A percentile compares a stretch with the other conserved stretches of the same genome.
Evolutionary conservation across 2,329 filamentous ascomycete genomes (phyloP).

Genomic region (Ophiosphaerella herpotricha): DNA sequence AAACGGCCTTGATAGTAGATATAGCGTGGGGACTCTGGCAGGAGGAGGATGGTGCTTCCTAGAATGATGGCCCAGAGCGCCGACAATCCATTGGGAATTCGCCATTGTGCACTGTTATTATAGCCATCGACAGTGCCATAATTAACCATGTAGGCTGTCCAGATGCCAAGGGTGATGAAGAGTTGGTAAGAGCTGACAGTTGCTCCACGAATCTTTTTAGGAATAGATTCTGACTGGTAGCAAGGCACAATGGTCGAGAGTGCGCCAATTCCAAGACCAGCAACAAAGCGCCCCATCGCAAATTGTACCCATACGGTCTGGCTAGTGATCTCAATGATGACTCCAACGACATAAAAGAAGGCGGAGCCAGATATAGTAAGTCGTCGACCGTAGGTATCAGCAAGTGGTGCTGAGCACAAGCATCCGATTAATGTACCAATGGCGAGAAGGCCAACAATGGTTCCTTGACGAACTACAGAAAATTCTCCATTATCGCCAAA

Average conservation of each 20-base stretch:
- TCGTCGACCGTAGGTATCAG: slow-evolving; percentile 65
- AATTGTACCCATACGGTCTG: slow-evolving; percentile 65
- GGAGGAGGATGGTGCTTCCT: slow-evolving; percentile 57
- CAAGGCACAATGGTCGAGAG: slow-evolving; percentile 63
- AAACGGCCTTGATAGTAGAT: slow-evolving; percentile 60
- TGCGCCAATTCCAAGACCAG: slow-evolving; percentile 68
- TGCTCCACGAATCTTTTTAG: slow-evolving; percentile 66
- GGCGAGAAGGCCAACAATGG: slow-evolving; percentile 42
- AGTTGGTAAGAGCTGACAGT: slow-evolving; percentile 69
- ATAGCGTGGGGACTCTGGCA: slow-evolving; percentile 63
- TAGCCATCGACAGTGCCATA: slow-evolving; percentile 61
- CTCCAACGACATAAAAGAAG: slow-evolving; percentile 67
- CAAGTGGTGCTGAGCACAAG: slow-evolving; percentile 61
- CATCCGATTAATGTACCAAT: slow-evolving; percentile 76
- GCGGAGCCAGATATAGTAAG: slow-evolving; percentile 65
- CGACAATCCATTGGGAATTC: slow-evolving; percentile 65
- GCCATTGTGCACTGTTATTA: slow-evolving; percentile 61
- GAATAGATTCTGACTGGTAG: slow-evolving; percentile 71
- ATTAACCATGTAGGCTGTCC: slow-evolving; percentile 58
- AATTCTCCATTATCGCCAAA: slow-evolving; percentile 42
- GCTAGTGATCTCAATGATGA: slow-evolving; percentile 68
- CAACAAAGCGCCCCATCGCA: slow-evolving; percentile 65
- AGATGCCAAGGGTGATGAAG: slow-evolving; percentile 71
- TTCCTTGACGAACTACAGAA: slow-evolving; percentile 39
- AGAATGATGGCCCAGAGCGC: slow-evolving; percentile 62